Percentiles rank a stretch among this genome's conserved stretches.
Conservation (phyloP, 2,329 filamentous ascomycete species). For the Erysiphe pulchra region DNA sequence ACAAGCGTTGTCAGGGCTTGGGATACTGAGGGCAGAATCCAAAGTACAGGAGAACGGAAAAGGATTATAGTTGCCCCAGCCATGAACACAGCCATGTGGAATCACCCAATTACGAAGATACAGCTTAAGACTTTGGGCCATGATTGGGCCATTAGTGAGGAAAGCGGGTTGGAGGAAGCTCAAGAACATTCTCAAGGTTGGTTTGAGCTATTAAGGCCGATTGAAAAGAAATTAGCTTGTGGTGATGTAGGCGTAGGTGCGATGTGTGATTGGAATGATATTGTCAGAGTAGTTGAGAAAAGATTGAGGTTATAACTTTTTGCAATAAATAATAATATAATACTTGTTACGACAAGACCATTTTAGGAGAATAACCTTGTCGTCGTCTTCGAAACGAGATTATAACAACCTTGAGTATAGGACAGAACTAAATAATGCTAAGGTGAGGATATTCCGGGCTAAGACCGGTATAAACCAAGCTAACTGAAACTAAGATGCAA, state of each 20-base stretch:
- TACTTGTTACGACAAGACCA: too few species aligned
- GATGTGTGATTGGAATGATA: conserved; percentile 59
- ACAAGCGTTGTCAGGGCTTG: conserved; percentile 58
- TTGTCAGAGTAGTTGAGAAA: conserved; percentile 39
- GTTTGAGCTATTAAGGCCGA: conserved; percentile 48
- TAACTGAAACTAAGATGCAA: too few species aligned
- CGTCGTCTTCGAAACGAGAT: too few species aligned
- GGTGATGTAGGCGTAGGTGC: conserved; percentile 61
- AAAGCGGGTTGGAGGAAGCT: conserved; percentile 34
- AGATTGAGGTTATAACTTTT: conserved; percentile 10
- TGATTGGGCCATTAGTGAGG: conserved; percentile 41
- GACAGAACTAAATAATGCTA: too few species aligned
- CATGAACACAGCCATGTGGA: conserved; percentile 92
- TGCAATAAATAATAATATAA: too few species aligned
- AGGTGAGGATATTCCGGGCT: too few species aligned
- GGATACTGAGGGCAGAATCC: conserved; percentile 30
- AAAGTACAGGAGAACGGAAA: conserved; percentile 2
- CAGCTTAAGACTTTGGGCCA: conserved; percentile 45
- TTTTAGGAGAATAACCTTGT: too few species aligned
- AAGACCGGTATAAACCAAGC: too few species aligned
- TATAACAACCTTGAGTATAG: too few species aligned
- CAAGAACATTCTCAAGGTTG: conserved; percentile 35
- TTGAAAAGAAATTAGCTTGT: conserved; percentile 58
- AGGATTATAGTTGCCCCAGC: conserved; percentile 49
- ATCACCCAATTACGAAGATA: conserved; percentile 51